Percentiles rank a stretch among this genome's conserved stretches.
Evolutionary conservation across 73 alveolate species (phyloP).

Genomic region (Urostyla sp.): DNA sequence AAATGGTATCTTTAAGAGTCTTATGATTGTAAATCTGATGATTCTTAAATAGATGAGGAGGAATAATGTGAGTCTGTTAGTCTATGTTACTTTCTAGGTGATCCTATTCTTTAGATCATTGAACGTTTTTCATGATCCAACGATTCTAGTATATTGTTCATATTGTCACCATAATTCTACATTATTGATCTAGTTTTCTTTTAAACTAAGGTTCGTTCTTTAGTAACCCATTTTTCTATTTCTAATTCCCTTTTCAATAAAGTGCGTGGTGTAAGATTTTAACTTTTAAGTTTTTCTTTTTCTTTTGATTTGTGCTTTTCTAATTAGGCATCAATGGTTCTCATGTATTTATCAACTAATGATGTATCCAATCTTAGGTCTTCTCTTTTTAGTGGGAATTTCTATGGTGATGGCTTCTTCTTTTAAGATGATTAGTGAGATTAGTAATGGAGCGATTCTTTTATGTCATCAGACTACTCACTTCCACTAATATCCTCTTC

Average conservation of each 20-base stretch:
- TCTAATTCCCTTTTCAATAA: constrained; percentile 5
- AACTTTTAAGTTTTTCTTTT: not conserved
- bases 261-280: constrained; percentile 29
- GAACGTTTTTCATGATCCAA: constrained; percentile 16
- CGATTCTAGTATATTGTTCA: not conserved
- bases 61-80: not conserved
- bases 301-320: not conserved
- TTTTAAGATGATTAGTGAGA: no score
- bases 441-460: no score
- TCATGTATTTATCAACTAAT: no score
- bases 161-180: constrained; percentile 6
- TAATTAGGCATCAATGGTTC: not conserved
- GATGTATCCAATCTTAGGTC: no score
- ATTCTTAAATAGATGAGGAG: not conserved
- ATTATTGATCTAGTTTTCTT: not conserved
- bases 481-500: constrained; percentile 1
- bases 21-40: no score
- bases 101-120: constrained; percentile 34
- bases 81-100: constrained; percentile 33
- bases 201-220: not conserved
- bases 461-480: no score
- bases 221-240: constrained; percentile 32
- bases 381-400: no score
- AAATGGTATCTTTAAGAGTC: no score
- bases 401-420: no score